Percentiles rank a stretch among this genome's conserved stretches.
These are phyloP conservation scores for Teunomyces funiuensis DNA, from an alignment of 805 yeast genomes.

Conservation along the genomic window DNA sequence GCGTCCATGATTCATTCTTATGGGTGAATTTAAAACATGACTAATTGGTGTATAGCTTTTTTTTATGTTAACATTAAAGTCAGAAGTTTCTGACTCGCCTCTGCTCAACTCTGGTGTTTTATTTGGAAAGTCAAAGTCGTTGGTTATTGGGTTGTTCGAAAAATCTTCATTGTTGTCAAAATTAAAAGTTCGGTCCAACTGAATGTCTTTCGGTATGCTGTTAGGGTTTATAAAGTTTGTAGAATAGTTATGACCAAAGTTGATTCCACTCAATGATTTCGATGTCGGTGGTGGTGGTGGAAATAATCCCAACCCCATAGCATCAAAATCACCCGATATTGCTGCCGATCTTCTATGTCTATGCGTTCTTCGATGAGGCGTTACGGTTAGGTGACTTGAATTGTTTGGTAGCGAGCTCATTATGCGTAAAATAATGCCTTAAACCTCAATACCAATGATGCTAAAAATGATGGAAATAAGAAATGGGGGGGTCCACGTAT, in stretches of 20 bases:
- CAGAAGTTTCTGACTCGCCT: conserved; percentile 4
- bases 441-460: neutral
- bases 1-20: conserved; percentile 24
- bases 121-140: conserved; percentile 32
- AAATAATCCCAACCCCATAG: conserved; percentile 37
- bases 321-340: conserved; percentile 81
- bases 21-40: conserved; percentile 33
- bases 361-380: conserved; percentile 51
- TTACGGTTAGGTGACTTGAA: neutral
- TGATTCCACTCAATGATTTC: conserved; percentile 9
- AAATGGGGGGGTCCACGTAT: too few species aligned
- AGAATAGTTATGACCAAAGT: conserved; percentile 1
- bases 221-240: neutral
- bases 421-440: neutral
- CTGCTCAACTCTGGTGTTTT: conserved; percentile 16
- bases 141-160: conserved; percentile 16
- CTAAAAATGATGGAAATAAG: neutral
- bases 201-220: conserved; percentile 15
- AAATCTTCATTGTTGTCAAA: conserved; percentile 41
- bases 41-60: conserved; percentile 2
- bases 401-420: conserved; percentile 6
- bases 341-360: conserved; percentile 87
- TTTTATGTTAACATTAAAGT: conserved; percentile 5
- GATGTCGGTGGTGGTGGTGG: conserved; percentile 27
- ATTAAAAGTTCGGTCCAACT: conserved; percentile 23